phyloP scores from a whole-genome alignment of 2,329 filamentous ascomycete genomes.

The Coniochaeta sp. region DNA sequence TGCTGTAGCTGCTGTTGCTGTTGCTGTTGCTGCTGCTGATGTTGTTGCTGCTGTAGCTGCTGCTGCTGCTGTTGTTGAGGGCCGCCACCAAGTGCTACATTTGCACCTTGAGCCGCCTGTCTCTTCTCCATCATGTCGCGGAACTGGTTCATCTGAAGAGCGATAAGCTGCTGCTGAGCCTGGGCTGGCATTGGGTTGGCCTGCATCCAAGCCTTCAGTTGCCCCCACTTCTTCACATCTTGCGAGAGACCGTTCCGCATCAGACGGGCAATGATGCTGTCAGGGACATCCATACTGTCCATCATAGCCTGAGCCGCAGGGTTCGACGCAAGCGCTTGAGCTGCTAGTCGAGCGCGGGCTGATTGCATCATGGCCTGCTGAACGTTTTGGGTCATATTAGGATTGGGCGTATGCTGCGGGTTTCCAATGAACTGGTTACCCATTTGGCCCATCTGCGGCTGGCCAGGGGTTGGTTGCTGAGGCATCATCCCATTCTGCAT shows the following conservation, averaged over 20 bases:
- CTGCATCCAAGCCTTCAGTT: constrained; percentile 34
- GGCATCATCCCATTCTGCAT: neutral
- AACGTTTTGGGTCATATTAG: constrained; percentile 6
- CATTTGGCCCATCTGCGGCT: constrained; percentile 11
- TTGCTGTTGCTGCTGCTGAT: constrained; percentile 2
- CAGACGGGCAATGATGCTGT: constrained; percentile 22
- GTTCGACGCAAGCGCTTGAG: constrained; percentile 8
- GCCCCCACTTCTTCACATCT: constrained; percentile 41
- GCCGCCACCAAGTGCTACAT: constrained; percentile 13
- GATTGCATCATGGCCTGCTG: constrained; percentile 5
- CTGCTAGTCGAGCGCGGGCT: constrained; percentile 6
- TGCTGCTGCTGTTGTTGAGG: constrained; percentile 6
- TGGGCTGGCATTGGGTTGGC: constrained; percentile 26
- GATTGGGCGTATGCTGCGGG: constrained; percentile 9
- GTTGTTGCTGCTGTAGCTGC: no score
- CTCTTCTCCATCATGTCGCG: constrained; percentile 14
- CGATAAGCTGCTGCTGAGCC: constrained; percentile 23
- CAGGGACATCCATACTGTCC: constrained; percentile 41
- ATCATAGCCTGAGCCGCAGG: constrained; percentile 31
- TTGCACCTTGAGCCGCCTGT: constrained; percentile 10
- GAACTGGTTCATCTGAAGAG: constrained; percentile 33
- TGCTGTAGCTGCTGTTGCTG: constrained; percentile 5
- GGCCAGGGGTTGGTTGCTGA: constrained; percentile 15
- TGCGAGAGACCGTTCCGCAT: constrained; percentile 24
- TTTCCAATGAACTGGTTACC: neutral